Conservation (phyloP, 768 basidiomycete genomes). For the Phlebiopsis flavidoalba region DNA sequence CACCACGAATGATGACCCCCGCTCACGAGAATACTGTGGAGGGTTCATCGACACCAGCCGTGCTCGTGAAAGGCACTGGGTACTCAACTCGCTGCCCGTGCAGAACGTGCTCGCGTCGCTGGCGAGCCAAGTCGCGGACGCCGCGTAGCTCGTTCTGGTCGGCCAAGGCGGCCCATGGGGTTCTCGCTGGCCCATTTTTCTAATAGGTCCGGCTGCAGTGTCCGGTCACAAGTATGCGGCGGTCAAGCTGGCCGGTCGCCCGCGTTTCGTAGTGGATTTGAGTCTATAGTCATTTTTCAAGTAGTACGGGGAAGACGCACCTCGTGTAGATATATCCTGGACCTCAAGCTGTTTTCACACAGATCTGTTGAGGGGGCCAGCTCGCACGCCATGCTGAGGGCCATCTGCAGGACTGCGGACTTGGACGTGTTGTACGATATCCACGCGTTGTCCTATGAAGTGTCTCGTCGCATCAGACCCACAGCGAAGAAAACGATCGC, state of each 20-base stretch:
- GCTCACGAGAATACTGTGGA: conserved; percentile 56
- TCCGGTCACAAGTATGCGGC: conserved; percentile 69
- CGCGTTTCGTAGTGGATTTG: too few species aligned
- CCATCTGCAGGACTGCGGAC: conserved; percentile 76
- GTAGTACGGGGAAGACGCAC: conserved; percentile 26
- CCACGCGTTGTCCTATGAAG: conserved; percentile 62
- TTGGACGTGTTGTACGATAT: conserved; percentile 76
- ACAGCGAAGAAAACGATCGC: background rate
- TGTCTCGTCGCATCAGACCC: background rate
- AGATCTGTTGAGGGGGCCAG: conserved; percentile 58
- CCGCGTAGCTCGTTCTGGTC: conserved; percentile 72
- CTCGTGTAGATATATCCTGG: conserved; percentile 73
- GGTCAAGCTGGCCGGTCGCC: conserved; percentile 81
- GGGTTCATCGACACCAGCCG: too few species aligned
- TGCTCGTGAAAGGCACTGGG: background rate
- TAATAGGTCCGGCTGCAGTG: conserved; percentile 51
- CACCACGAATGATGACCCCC: conserved; percentile 65
- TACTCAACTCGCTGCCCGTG: conserved; percentile 78
- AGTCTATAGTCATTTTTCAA: background rate
- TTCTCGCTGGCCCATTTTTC: conserved; percentile 67
- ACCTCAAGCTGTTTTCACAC: conserved; percentile 73
- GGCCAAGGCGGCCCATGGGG: conserved; percentile 66
- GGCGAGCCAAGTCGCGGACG: conserved; percentile 64
- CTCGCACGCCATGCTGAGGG: conserved; percentile 78
- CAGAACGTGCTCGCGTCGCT: conserved; percentile 75